Evolutionary conservation across 139 green algal species (phyloP), one percentile per base, ranked within the genome.

Genomic region (Closterium sp.): DNA sequence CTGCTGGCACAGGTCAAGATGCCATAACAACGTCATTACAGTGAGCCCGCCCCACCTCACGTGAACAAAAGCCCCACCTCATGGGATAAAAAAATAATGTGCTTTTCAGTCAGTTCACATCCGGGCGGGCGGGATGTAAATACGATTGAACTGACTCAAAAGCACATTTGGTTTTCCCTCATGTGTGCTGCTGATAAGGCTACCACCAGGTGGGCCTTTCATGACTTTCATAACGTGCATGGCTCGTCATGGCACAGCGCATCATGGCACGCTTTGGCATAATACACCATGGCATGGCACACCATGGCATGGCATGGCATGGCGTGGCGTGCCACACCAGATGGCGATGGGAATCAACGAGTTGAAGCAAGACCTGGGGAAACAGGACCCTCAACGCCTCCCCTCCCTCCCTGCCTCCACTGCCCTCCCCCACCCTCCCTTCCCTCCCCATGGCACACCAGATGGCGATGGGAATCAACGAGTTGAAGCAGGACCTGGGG

Each of bases 301-400:
- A 13, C 31, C 86, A 87, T 87, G 21, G 85, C 85, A 87, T 87
- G 27, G 85, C 85, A 87, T 87, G 27, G n/a, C 85, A 86, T 86
- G 73, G 27, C 73, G 9, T 86, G 6, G 73, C 73, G 32, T 87
- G 85, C 27, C 85, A 34, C 28, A 30, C 30, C 86, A 92, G 88
- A 98, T 99, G 97, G 98, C 98, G 27, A 97, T 98, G 94, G 97
- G 97, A n/a, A 96, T 98, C 4, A 85, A 96, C 38, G 97, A 98
- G 95, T 94, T 99, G 31, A 98, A 98, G 92, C 38, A 95, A 22
- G 97, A 99, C 92, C 91, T 99, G 29, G 62, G 32, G 70, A 21
- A n/a, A n/a, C 70, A 62, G n/a, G 73, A n/a, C n/a, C n/a, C n/a
- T n/a, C n/a, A n/a, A n/a, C 87, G 10, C 22, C 22, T 91, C 28